Base-by-base conservation (phyloP, 192 early-diverging fungal species). In the Podila epigama region DNA sequence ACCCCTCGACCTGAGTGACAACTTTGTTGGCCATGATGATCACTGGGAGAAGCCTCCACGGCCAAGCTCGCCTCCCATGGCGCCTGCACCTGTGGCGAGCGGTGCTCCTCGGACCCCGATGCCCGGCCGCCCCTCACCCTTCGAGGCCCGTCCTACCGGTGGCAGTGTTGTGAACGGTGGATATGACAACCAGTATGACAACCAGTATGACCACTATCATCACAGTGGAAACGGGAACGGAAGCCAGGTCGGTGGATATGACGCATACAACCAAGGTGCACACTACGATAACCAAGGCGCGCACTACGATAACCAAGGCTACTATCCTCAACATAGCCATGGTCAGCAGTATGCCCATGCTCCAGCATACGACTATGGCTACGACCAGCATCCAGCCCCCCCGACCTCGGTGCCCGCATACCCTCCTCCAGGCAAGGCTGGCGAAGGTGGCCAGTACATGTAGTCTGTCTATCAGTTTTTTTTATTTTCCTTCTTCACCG, bases 21-120 rank as follows among this genome's bases (percentile, higher is more conserved):
- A 52, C 28, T 77, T 68, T 48, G 65, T 68, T 34, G 61, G 61
- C 37, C 20, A 68, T 18, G 66, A 77, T n/a, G 55, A 77, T 41
- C 52, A 63, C 11, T 68, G 73, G 73, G 73, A 77, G 40, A 77
- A 77, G 31, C 66, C 65, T 6, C 40, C 54, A 7, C 73, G 66
- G 16, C 36, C 60, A 10, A 53, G 60, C n/a, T 41, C 58, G 28
- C 39, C 37, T 28, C 58, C 58, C 22, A 59, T 59, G 58, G 58
- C 60, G 27, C 58, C 64, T 32, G 59, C 60, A 4, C 56, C 73
- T 0, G 32, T 71, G 16, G 69, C 61, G 5, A 58, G 44, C 32
- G 68, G 60, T 8, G 65, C 59, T 16, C 65, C 65, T 10, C 59
- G 65, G 28, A 59, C 42, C 31, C 59, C 52, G 5, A 60, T 72